These are phyloP conservation scores for Pseudocercospora fuligena DNA, from an alignment of 2,329 filamentous ascomycete genomes.

Conservation along the genomic window DNA sequence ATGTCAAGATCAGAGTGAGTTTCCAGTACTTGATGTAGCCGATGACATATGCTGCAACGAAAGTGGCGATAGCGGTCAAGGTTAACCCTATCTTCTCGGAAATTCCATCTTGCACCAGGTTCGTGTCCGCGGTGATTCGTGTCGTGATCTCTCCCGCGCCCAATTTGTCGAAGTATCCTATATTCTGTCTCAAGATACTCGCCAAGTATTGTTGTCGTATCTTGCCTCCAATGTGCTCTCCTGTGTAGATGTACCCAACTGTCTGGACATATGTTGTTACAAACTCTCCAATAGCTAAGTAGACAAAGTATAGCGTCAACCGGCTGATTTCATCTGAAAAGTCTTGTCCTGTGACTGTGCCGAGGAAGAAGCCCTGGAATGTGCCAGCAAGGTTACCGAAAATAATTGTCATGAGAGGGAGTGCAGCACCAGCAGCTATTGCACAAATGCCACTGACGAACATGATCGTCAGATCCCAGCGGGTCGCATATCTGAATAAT, in stretches of 20 bases:
- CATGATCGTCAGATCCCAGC: constrained; percentile 48
- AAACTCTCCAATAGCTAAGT: constrained; percentile 82
- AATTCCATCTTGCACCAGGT: constrained; percentile 90
- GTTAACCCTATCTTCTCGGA: constrained; percentile 86
- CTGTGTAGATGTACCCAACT: constrained; percentile 79
- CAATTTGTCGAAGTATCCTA: constrained; percentile 90
- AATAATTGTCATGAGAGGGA: constrained; percentile 56
- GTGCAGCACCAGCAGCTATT: constrained; percentile 41
- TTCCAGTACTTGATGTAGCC: constrained; percentile 93
- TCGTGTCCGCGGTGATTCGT: constrained; percentile 91
- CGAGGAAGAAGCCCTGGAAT: constrained; percentile 67
- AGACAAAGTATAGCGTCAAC: constrained; percentile 81
- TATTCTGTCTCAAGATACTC: constrained; percentile 84
- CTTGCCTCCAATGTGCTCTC: constrained; percentile 53
- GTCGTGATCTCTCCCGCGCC: constrained; percentile 93
- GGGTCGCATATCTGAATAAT: constrained; percentile 53
- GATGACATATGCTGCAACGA: constrained; percentile 86
- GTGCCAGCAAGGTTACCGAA: constrained; percentile 76
- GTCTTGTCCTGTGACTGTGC: constrained; percentile 50
- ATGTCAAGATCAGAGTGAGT: constrained; percentile 83
- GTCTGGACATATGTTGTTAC: constrained; percentile 78
- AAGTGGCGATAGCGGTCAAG: constrained; percentile 76
- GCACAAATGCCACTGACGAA: constrained; percentile 43
- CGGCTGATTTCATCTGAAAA: constrained; percentile 66
- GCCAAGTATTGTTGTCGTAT: constrained; percentile 78